These are phyloP conservation scores for Forsythia viridissima DNA, from an alignment of 257 asterid genomes.

Conservation along the genomic window DNA sequence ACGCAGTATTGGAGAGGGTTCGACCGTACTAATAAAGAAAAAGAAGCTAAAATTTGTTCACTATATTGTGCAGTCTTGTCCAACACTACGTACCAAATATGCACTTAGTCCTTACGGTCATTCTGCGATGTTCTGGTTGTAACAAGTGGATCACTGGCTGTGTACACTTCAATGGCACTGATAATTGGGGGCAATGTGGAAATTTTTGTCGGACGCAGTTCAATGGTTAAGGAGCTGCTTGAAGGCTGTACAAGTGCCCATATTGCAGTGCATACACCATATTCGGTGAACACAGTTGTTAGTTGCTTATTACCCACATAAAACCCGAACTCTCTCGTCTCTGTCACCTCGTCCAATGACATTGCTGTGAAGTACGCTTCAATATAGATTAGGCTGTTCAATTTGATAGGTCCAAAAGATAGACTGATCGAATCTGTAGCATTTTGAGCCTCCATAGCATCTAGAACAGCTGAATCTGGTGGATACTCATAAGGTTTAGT, in stretches of 20 bases:
- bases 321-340: constrained; percentile 5
- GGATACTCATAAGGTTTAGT: neutral
- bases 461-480: constrained; percentile 2
- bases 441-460: constrained; percentile 18
- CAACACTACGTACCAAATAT: neutral
- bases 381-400: neutral
- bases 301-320: neutral
- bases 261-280: neutral
- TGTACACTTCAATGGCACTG: constrained; percentile 26
- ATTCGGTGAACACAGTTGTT: neutral
- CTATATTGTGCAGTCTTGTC: neutral
- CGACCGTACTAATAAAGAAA: neutral
- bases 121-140: constrained; percentile 15
- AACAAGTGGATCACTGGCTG: constrained; percentile 23
- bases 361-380: constrained; percentile 24
- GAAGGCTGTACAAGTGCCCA: neutral
- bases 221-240: constrained; percentile 11
- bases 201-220: constrained; percentile 8
- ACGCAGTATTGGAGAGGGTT: no score
- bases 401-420: neutral
- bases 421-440: neutral
- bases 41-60: neutral
- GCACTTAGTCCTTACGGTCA: constrained; percentile 19
- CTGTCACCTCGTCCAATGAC: neutral
- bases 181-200: constrained; percentile 22